Evolutionary conservation across 2,329 filamentous ascomycete species (phyloP).

Genomic region (Aaosphaeria arxii): DNA sequence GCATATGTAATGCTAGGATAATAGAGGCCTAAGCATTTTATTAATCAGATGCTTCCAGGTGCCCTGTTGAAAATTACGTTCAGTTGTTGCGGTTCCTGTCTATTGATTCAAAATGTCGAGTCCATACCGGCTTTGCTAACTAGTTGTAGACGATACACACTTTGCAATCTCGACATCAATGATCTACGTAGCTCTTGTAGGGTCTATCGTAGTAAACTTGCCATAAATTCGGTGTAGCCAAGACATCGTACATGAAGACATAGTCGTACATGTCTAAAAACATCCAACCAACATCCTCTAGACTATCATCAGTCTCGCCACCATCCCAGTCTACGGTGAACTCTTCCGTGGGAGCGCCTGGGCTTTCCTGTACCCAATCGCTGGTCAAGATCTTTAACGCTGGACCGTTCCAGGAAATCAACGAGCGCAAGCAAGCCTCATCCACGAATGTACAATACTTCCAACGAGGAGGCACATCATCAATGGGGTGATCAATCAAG

Average conservation of each 20-base stretch:
- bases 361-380: constrained; percentile 1
- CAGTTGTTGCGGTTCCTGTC: no score
- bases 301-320: constrained; percentile 10
- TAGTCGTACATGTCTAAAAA: constrained; percentile 7
- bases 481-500: constrained; percentile 5
- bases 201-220: constrained; percentile 2
- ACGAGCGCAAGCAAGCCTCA: constrained; percentile 7
- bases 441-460: constrained; percentile 14
- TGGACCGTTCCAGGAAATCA: not conserved
- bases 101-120: no score
- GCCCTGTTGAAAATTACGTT: no score
- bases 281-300: constrained; percentile 15
- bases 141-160: no score
- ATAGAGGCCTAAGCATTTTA: no score
- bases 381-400: constrained; percentile 5
- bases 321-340: not conserved
- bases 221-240: constrained; percentile 1
- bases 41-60: no score
- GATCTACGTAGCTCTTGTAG: constrained; percentile 1
- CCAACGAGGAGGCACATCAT: constrained; percentile 8
- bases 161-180: no score
- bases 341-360: not conserved
- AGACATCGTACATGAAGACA: constrained; percentile 3
- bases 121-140: no score
- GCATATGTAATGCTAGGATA: no score